Conservation (phyloP, 1,284 basidiomycete species). For the Rhodotorula mucilaginosa region DNA sequence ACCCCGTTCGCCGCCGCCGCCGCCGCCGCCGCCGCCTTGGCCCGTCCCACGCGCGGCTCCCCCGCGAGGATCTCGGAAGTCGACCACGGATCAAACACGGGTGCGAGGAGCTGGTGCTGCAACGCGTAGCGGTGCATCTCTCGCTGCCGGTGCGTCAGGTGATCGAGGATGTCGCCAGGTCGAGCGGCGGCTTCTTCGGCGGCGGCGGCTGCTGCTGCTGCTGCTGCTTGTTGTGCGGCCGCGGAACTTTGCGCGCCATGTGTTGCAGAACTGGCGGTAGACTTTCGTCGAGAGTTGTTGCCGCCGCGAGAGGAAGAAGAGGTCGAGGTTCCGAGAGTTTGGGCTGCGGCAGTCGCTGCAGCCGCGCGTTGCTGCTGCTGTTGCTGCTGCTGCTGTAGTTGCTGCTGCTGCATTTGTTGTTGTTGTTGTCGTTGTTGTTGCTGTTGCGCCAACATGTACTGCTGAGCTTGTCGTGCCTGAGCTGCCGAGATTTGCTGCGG, state of each 20-base stretch:
- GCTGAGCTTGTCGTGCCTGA: constrained; percentile 14
- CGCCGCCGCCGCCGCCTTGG: constrained; percentile 8
- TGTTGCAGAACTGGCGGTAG: background rate
- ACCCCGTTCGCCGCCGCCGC: background rate
- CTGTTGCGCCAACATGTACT: constrained; percentile 12
- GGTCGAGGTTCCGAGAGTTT: background rate
- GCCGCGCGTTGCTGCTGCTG: constrained; percentile 13
- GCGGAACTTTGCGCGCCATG: background rate
- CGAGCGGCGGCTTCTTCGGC: background rate
- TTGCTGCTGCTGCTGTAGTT: constrained; percentile 14
- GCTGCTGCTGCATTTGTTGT: constrained; percentile 14
- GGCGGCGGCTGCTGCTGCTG: background rate
- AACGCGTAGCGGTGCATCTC: constrained; percentile 25
- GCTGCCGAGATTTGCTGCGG: background rate
- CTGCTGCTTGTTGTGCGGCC: background rate
- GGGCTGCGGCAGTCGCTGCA: background rate
- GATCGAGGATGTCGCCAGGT: constrained; percentile 33
- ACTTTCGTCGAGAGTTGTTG: background rate
- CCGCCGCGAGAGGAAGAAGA: background rate
- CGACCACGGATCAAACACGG: constrained; percentile 17
- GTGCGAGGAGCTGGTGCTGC: constrained; percentile 25
- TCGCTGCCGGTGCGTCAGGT: constrained; percentile 25
- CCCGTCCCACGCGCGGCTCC: constrained; percentile 9
- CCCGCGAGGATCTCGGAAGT: constrained; percentile 9
- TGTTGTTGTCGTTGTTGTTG: constrained; percentile 21